phyloP scores from a whole-genome alignment of 306 rosid genomes.

The Lathyrus aphaca region DNA sequence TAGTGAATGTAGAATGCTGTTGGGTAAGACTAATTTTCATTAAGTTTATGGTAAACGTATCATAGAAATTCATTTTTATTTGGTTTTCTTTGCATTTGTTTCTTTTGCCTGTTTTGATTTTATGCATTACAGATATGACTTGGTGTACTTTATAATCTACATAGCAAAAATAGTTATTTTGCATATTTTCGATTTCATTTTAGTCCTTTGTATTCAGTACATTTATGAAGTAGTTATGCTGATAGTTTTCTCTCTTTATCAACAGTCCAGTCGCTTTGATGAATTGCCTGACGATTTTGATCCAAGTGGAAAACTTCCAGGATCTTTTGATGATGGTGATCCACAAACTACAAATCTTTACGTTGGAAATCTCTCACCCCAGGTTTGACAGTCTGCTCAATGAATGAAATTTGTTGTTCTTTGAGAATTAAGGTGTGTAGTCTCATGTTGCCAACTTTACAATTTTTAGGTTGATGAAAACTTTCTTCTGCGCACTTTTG shows the following conservation, averaged over 20 bases:
- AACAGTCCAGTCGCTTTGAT: conserved; percentile 88
- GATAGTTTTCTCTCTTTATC: conserved; percentile 31
- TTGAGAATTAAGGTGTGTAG: conserved; percentile 11
- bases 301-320: conserved; percentile 94
- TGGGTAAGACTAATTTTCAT: conserved; percentile 22
- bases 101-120: not conserved
- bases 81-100: conserved; percentile 19
- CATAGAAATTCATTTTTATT: conserved; percentile 6
- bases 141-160: conserved; percentile 11
- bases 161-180: conserved; percentile 26
- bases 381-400: conserved; percentile 54
- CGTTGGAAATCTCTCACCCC: conserved; percentile 97
- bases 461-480: conserved; percentile 88
- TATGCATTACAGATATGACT: conserved; percentile 10
- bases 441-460: conserved; percentile 37
- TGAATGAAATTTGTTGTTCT: conserved; percentile 17
- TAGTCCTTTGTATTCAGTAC: conserved; percentile 12
- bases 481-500: conserved; percentile 96
- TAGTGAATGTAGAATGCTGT: conserved; percentile 18
- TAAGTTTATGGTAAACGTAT: conserved; percentile 4
- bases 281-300: conserved; percentile 97
- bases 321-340: conserved; percentile 99
- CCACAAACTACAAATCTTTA: conserved; percentile 98
- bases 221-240: conserved; percentile 28
- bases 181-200: conserved; percentile 18